Evolutionary conservation across 441 rosid genomes (phyloP).

Genomic region (Euphorbia schlechtendalii): DNA sequence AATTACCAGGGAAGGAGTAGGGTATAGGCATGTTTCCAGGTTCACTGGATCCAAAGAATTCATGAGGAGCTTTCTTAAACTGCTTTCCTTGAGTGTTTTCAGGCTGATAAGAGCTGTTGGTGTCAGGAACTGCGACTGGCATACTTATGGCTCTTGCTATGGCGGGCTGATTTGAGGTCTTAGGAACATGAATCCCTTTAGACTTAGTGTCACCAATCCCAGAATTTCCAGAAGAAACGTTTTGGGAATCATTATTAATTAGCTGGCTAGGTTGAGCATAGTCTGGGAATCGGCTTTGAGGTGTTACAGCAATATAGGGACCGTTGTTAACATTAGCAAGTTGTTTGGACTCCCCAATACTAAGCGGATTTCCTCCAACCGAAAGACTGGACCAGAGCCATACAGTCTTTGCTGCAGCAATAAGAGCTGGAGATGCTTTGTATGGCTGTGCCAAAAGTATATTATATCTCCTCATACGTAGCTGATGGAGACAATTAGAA

Average conservation of each 20-base stretch:
- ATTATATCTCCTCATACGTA: constrained; percentile 86
- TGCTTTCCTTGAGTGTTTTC: constrained; percentile 39
- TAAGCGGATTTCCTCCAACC: constrained; percentile 69
- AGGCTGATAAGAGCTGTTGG: constrained; percentile 30
- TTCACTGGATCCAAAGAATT: constrained; percentile 43
- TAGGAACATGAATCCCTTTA: constrained; percentile 30
- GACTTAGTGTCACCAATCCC: constrained; percentile 32
- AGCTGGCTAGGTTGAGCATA: constrained; percentile 30
- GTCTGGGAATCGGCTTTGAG: constrained; percentile 29
- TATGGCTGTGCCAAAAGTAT: constrained; percentile 78
- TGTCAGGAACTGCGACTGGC: constrained; percentile 36
- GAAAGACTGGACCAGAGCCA: constrained; percentile 86
- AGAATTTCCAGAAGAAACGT: constrained; percentile 18
- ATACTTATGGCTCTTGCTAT: constrained; percentile 34
- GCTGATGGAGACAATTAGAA: constrained; percentile 89
- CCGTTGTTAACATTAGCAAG: constrained; percentile 23
- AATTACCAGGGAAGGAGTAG: constrained; percentile 30
- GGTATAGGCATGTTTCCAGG: constrained; percentile 33
- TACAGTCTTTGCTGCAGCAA: constrained; percentile 80
- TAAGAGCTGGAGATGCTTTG: constrained; percentile 61
- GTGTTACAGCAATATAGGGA: constrained; percentile 11
- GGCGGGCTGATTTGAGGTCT: constrained; percentile 34
- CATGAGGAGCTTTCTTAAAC: constrained; percentile 79
- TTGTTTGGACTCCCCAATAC: constrained; percentile 36
- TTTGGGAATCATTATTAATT: constrained; percentile 25